These are phyloP conservation scores for Magnusiomyces suaveolens DNA, from an alignment of 1,139 yeast species.

Conservation along the genomic window DNA sequence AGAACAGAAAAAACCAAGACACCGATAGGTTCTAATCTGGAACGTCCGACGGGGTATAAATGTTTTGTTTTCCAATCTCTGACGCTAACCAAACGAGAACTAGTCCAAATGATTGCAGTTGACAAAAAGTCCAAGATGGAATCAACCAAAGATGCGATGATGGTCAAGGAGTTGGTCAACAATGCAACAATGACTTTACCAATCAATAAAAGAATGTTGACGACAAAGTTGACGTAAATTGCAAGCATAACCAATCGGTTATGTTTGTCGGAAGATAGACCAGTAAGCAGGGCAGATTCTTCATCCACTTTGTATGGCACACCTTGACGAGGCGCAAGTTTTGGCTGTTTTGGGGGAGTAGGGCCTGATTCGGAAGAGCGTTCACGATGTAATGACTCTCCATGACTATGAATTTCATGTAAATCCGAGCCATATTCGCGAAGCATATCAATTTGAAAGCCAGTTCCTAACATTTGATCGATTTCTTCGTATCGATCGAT, in stretches of 20 bases:
- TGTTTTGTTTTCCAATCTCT: constrained; percentile 41
- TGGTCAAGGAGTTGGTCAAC: constrained; percentile 60
- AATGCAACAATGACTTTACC: constrained; percentile 58
- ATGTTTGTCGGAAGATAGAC: constrained; percentile 35
- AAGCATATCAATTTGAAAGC: constrained; percentile 57
- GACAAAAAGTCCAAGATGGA: constrained; percentile 66
- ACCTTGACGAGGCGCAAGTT: constrained; percentile 26
- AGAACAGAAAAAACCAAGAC: constrained; percentile 63
- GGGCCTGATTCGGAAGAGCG: not conserved
- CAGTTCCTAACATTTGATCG: constrained; percentile 61
- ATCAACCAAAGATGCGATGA: constrained; percentile 70
- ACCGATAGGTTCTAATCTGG: constrained; percentile 69
- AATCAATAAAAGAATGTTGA: constrained; percentile 49
- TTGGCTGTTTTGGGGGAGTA: constrained; percentile 8
- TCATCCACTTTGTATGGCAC: constrained; percentile 56
- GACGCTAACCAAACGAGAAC: constrained; percentile 48
- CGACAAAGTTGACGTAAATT: constrained; percentile 52
- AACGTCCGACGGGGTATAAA: constrained; percentile 58
- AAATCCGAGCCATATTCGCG: constrained; percentile 47
- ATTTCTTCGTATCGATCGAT: constrained; percentile 51
- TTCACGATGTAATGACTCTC: constrained; percentile 12
- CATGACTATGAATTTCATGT: constrained; percentile 15
- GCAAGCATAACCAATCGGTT: constrained; percentile 45
- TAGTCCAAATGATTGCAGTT: constrained; percentile 58
- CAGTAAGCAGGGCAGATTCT: constrained; percentile 45